Evolutionary conservation across 2,329 filamentous ascomycete species (phyloP).

Genomic region (Fusarium verrucosum): DNA sequence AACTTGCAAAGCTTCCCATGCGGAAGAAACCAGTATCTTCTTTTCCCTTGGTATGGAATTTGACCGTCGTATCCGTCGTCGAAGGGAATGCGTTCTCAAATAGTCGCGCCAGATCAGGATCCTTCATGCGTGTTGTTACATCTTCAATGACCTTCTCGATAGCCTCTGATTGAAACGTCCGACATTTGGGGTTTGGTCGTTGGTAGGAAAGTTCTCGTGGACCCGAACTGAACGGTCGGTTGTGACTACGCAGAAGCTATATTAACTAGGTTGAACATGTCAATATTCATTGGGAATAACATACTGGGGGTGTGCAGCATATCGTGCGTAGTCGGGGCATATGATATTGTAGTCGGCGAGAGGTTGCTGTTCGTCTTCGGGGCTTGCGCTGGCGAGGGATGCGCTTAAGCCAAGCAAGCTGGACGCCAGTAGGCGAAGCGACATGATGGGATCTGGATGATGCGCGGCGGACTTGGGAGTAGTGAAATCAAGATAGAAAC

Average conservation of each 20-base stretch:
- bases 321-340: constrained; percentile 55
- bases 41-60: constrained; percentile 79
- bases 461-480: not conserved
- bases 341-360: constrained; percentile 43
- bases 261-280: constrained; percentile 3
- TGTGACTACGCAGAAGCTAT: constrained; percentile 54
- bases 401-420: constrained; percentile 43
- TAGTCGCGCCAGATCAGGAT: constrained; percentile 87
- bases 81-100: constrained; percentile 98
- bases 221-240: constrained; percentile 81
- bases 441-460: constrained; percentile 34
- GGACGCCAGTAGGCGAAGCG: constrained; percentile 40
- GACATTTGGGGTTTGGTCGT: constrained; percentile 80
- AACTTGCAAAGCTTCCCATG: constrained; percentile 44
- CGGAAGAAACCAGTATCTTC: constrained; percentile 52
- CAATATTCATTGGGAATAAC: constrained; percentile 9
- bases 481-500: not conserved
- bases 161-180: constrained; percentile 85
- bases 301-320: constrained; percentile 53
- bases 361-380: constrained; percentile 37
- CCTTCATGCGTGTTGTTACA: constrained; percentile 79
- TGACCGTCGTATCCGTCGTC: constrained; percentile 82
- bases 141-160: constrained; percentile 91
- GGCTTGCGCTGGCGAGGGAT: constrained; percentile 32
- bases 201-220: constrained; percentile 85